Percentiles rank a stretch among this genome's conserved stretches.
phyloP scores from a whole-genome alignment of 768 basidiomycete genomes.

The Paxillus involutus region DNA sequence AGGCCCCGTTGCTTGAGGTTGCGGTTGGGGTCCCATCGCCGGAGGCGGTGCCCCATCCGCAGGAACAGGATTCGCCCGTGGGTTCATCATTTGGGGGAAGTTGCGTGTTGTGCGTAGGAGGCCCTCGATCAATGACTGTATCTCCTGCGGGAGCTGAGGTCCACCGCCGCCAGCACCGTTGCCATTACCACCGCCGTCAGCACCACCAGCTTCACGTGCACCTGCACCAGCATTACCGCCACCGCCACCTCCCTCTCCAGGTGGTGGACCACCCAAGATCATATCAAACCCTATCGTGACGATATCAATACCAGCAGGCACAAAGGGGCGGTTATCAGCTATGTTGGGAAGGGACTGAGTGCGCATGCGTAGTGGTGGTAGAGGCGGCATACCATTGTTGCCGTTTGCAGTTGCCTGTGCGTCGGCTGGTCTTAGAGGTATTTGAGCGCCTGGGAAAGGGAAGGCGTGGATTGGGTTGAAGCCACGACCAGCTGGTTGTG shows the following conservation, averaged over 20 bases:
- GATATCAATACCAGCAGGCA: constrained; percentile 20
- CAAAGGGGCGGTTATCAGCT: constrained; percentile 14
- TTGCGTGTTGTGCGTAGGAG: constrained; percentile 25
- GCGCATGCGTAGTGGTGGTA: constrained; percentile 1
- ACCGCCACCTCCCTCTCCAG: constrained; percentile 9
- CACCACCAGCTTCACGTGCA: constrained; percentile 1
- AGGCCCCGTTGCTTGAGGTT: constrained; percentile 6
- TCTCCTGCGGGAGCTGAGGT: constrained; percentile 16
- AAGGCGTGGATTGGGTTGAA: constrained; percentile 25
- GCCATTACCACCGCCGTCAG: constrained; percentile 2
- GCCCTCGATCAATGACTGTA: constrained; percentile 26
- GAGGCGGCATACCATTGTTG: constrained; percentile 18
- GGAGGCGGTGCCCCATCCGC: not conserved
- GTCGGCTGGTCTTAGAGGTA: constrained; percentile 18
- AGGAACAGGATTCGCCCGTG: constrained; percentile 5
- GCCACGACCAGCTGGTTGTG: constrained; percentile 7
- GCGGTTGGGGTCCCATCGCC: not conserved
- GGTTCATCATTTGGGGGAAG: constrained; percentile 21
- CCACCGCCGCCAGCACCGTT: constrained; percentile 12
- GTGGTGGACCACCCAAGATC: constrained; percentile 27
- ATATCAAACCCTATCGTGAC: constrained; percentile 44
- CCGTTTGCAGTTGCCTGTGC: constrained; percentile 11
- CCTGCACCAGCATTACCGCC: not conserved
- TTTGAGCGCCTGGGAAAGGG: constrained; percentile 26
- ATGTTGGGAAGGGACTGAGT: constrained; percentile 17